Base-by-base conservation (phyloP, 768 basidiomycete genomes). In the Pulveroboletus sp. region DNA sequence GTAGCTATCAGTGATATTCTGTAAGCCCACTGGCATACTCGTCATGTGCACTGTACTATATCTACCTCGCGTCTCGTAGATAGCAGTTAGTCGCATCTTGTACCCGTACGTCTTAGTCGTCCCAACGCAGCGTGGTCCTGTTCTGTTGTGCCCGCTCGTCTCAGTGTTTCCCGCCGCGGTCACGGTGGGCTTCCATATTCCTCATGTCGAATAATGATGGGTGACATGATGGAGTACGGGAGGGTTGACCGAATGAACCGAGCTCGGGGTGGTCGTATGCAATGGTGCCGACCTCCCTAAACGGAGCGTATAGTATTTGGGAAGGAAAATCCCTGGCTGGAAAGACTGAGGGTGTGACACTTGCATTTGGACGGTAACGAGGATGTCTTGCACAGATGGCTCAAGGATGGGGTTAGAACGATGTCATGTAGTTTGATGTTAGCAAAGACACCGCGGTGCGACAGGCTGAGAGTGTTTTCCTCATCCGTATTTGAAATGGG, bases 341-440 rank as follows among this genome's bases (percentile, higher is more conserved):
- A 23, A 23, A 4, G 34, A 27, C 5, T 58, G 40, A n/a, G 27
- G 43, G 45, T 1, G 34, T 25, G 5, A n/a, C n/a, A n/a, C n/a
- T n/a, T 34, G 19, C 10, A 44, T 51, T 13, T 34, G 23, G 31
- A 61, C 33, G 4, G 33, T 43, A 31, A 61, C 46, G 35, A 53
- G 16, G 20, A 36, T 23, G 7, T 56, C 60, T 38, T 47, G 45
- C 1, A 51, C 52, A 17, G 27, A 23, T 8, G 43, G 32, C 5
- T 62, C 49, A 0, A 50, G 4, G 13, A 41, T 3, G 14, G 60
- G 17, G 31, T 61, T 57, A 61, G 60, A 3, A 61, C 47, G 2
- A 42, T 14, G 20, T 20, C 5, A 6, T 39, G 50, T 38, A 4
- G n/a, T n/a, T n/a, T n/a, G n/a, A n/a, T n/a, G n/a, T n/a, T n/a